Evolutionary conservation across 2,329 filamentous ascomycete genomes (phyloP), one percentile per base, ranked within the genome.

Genomic region (Cadophora luteo-olivacea): DNA sequence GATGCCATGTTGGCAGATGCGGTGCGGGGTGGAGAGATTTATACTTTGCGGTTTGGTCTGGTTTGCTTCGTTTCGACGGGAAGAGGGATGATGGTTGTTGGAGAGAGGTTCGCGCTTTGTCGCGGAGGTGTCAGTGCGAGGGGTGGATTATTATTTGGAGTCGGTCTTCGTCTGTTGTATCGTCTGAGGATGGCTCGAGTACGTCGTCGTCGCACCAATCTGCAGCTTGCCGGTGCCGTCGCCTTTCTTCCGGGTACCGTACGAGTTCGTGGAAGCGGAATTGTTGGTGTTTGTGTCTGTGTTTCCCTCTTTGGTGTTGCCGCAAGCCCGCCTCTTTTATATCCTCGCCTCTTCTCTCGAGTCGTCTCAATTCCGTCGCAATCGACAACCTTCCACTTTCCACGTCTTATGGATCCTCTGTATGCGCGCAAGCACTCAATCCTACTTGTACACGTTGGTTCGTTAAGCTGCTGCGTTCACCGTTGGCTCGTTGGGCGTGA

Each of bases 1-100:
- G 74, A 76, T 7, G 69, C 73, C 76, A 78, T 78, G 14, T 41
- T 64, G 11, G 33, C 8, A 19, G 29, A 22, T 38, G 29, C 19
- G 52, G 25, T n/a, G 32, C 24, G 51, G 51, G 51, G 51, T 8
- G 5, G 32, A 4, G 6, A 32, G 54, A 9, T 12, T 57, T 33
- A 38, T 38, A 36, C 29, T 36, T 57, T 57, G 9, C 32, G 7
- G 22, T 29, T 29, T 29, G 29, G 29, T 29, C 29, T 22, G 9
- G 32, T 22, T 57, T 57, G 54, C 22, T 38, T 33, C 29, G 54
- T 57, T 57, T 57, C 19, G 32, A 38, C 12, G 32, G 29, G 16
- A 11, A 11, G 36, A 11, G 25, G 29, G 52, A 19, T 32, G 25
- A 55, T 45, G 29, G 25, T 4, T 19, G 25, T 33, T 45, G 41